Evolutionary conservation across 306 rosid species (phyloP), one percentile per base, ranked within the genome.

Genomic region (Gynostemma pentaphyllum): DNA sequence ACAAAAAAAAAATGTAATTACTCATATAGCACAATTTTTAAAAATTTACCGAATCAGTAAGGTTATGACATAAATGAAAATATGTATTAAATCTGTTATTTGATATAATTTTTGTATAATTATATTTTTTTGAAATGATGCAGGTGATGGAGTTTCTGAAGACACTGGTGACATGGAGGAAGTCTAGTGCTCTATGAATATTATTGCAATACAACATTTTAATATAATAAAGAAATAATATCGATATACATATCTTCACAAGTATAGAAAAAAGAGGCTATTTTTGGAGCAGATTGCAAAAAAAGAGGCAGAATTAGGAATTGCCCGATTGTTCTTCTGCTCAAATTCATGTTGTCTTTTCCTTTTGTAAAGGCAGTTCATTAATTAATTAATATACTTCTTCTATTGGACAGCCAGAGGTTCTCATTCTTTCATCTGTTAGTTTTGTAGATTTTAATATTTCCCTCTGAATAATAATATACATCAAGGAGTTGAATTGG

Each of bases 141-240:
- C 78, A 92, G 98, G 98, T 94, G 7, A 82, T 94, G 99, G 83
- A 84, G 70, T 94, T 94, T 78, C 97, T 94, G 51, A 78, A 81
- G 76, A 78, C 94, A 44, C 79, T 94, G 74, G 95, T 79, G 54
- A 39, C 69, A 52, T 88, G 89, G 94, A 82, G 79, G 79, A 62
- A 71, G 45, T 84, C 84, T 62, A 76, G 85, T 70, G 44, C 80
- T 52, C 51, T 81, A 66, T 86, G 81, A 74, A 71, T 2, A 36
- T 5, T 9, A 2, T 14, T 14, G 5, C 12, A 22, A 9, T 7
- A 60, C 22, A 60, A 60, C 65, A 60, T 60, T 60, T 57, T 57
- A 45, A 39, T 60, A 37, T 60, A 13, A 60, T 19, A 45, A 36
- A 57, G 64, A 28, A 57, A 57, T 19, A 57, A 57, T 57, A 57